Evolutionary conservation across 1,139 yeast genomes (phyloP).

Genomic region (Tardiomyces blankii): DNA sequence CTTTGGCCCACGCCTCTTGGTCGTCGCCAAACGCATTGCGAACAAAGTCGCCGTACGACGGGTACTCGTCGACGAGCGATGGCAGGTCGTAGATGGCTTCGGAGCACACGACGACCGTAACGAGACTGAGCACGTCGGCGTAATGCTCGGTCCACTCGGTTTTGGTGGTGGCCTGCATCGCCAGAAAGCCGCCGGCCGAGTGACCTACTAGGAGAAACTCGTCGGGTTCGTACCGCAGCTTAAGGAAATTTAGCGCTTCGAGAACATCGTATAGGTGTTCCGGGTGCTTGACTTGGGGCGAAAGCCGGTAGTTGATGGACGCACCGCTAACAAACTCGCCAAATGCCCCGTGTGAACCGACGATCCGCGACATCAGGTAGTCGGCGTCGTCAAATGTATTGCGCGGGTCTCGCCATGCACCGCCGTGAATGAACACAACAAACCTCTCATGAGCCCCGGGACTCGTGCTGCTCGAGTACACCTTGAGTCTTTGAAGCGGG

Average conservation of each 20-base stretch:
- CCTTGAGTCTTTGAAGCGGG: not conserved
- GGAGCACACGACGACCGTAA: conserved; percentile 24
- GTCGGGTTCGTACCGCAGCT: conserved; percentile 18
- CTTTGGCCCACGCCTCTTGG: conserved; percentile 17
- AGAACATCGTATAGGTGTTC: conserved; percentile 47
- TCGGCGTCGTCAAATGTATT: conserved; percentile 50
- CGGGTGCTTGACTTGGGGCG: conserved; percentile 58
- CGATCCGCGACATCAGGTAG: conserved; percentile 21
- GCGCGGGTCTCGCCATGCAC: conserved; percentile 73
- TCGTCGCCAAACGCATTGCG: conserved; percentile 33
- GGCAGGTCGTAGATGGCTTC: conserved; percentile 44
- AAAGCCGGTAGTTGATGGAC: conserved; percentile 57
- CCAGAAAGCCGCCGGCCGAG: conserved; percentile 72
- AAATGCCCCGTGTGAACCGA: conserved; percentile 9
- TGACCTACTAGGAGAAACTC: conserved; percentile 49
- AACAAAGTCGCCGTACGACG: conserved; percentile 34
- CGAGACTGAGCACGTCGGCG: conserved; percentile 3
- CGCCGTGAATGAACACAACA: conserved; percentile 63
- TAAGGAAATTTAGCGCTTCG: conserved; percentile 31
- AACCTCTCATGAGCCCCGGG: not conserved
- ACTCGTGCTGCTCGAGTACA: not conserved
- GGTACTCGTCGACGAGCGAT: conserved; percentile 34
- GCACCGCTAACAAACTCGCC: conserved; percentile 17
- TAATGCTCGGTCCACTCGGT: not conserved
- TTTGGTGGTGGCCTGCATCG: conserved; percentile 38